Evolutionary conservation across 805 yeast genomes (phyloP).

Genomic region (Suhomyces sp.): DNA sequence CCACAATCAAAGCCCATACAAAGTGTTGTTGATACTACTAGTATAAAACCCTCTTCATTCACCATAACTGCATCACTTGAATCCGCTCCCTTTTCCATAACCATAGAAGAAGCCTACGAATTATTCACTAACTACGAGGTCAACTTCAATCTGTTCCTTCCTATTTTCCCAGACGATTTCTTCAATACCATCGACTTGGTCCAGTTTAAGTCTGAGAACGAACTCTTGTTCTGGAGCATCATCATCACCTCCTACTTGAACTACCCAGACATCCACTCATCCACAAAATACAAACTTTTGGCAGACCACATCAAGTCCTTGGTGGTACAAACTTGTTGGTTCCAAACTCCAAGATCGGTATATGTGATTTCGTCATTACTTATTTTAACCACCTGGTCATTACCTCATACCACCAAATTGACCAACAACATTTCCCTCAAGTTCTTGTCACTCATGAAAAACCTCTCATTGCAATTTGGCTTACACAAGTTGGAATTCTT

Average conservation of each 20-base stretch:
- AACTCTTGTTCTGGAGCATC: constrained; percentile 42
- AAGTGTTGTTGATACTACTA: no score
- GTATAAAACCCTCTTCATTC: background rate
- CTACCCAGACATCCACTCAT: constrained; percentile 12
- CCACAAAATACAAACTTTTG: constrained; percentile 22
- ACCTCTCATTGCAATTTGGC: constrained; percentile 42
- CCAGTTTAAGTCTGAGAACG: constrained; percentile 24
- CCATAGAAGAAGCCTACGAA: constrained; percentile 12
- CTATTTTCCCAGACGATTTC: constrained; percentile 26
- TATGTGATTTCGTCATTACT: constrained; percentile 38
- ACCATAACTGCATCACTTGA: background rate
- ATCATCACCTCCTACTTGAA: constrained; percentile 34
- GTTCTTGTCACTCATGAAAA: constrained; percentile 39
- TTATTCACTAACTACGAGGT: constrained; percentile 23
- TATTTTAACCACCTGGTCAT: constrained; percentile 47
- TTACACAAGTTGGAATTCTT: constrained; percentile 42
- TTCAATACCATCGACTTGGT: constrained; percentile 13
- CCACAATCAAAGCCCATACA: background rate
- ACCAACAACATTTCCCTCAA: constrained; percentile 36
- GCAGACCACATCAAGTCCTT: constrained; percentile 34
- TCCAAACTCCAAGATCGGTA: constrained; percentile 44
- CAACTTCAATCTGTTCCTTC: constrained; percentile 31
- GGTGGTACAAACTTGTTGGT: constrained; percentile 44
- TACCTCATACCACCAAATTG: constrained; percentile 30
- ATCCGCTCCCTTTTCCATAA: constrained; percentile 7